Evolutionary conservation across 306 rosid species (phyloP), one percentile per base, ranked within the genome.

Genomic region (Hippophae gyantsensis): DNA sequence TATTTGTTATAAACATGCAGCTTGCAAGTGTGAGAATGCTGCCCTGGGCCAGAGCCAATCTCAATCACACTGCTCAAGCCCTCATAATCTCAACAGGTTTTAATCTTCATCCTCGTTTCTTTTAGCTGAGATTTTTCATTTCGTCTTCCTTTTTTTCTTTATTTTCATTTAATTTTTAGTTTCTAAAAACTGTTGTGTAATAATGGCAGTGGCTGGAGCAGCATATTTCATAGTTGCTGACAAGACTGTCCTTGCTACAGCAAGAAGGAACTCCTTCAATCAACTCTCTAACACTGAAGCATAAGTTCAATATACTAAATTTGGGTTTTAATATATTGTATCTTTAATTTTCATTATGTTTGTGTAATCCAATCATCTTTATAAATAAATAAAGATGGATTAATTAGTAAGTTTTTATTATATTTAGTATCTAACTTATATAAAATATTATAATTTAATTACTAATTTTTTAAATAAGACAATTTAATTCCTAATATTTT

Each of bases 141-240:
- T 9, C 10, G 8, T 18, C 26, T 7, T 8, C 43, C 0, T 14
- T 0, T 12, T n/a, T 23, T 6, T 23, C 9, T 43, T 18, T 10
- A 5, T 12, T 27, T 8, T 10, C 18, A 0, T 4, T 18, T 0
- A 8, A 6, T 7, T 5, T 25, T 45, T 48, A 49, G 55, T 26
- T 49, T 12, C 10, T 52, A 47, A 60, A 32, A 26, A 12, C 50
- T 40, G 42, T 12, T 54, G 13, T 53, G 8, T 25, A 44, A 11
- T 73, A 62, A 52, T 53, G 69, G 72, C 81, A 92, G 99, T 69
- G 80, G 97, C 99, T 5, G 99, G 99, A 74, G 95, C 96, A 50
- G 97, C 99, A 59, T 93, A 93, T 76, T 93, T 93, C 81, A 82
- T 88, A 43, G 99, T 93, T 60, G 99, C 99, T 69, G 99, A 93